Percentiles rank a stretch among this genome's conserved stretches.
Conservation (phyloP, 305 asterid genomes). For the Lippia alba region DNA sequence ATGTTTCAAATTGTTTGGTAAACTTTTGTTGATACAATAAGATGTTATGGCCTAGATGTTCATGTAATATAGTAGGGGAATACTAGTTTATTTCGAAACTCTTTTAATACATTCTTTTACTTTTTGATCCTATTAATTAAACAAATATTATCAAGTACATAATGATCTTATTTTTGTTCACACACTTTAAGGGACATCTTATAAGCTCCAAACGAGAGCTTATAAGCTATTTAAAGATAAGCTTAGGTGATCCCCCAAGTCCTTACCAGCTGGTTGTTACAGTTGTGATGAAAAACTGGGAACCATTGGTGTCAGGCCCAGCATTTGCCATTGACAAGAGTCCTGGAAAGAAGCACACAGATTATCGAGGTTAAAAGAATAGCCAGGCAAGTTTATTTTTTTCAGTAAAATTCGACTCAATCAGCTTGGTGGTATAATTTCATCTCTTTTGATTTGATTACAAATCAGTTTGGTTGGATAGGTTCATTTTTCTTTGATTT, state of each 20-base stretch:
- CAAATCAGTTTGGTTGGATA: not conserved
- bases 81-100: too few relatives aligned
- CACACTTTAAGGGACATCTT: too few relatives aligned
- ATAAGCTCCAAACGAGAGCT: too few relatives aligned
- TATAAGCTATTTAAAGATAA: too few relatives aligned
- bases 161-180: too few relatives aligned
- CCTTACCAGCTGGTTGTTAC: constrained; percentile 79
- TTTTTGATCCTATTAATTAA: too few relatives aligned
- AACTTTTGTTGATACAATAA: too few relatives aligned
- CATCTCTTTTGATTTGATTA: not conserved
- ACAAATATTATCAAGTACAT: too few relatives aligned
- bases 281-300: constrained; percentile 59
- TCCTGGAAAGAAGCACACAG: constrained; percentile 37
- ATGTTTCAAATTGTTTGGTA: too few relatives aligned
- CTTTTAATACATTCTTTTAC: too few relatives aligned
- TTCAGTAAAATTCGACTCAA: constrained; percentile 1
- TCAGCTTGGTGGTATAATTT: not conserved
- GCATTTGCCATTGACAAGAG: constrained; percentile 56
- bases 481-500: not conserved
- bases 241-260: not conserved
- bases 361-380: not conserved
- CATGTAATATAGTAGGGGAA: too few relatives aligned
- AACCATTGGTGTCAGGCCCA: constrained; percentile 50
- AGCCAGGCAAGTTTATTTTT: not conserved
- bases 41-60: too few relatives aligned